A percentile compares a stretch with the other conserved stretches of the same genome.
phyloP scores from a whole-genome alignment of 2,329 filamentous ascomycete species.

The Aspergillus fischeri region DNA sequence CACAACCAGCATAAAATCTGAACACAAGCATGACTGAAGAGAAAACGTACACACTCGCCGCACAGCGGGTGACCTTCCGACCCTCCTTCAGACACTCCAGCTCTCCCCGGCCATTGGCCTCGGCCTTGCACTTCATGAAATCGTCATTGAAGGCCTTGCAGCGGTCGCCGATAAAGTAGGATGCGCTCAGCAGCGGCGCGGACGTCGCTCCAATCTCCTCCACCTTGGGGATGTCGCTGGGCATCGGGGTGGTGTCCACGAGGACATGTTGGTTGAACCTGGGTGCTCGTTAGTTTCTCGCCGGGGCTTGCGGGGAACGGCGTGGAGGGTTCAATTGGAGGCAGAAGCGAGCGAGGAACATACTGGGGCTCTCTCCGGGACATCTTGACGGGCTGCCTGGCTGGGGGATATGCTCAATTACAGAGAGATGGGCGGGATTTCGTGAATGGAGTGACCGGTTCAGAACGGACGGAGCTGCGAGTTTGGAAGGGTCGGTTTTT shows the following conservation, averaged over 20 bases:
- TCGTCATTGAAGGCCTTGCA: conserved; percentile 97
- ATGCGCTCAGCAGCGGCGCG: conserved; percentile 83
- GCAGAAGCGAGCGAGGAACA: conserved; percentile 1
- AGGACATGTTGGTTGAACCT: conserved; percentile 95
- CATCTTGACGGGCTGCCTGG: conserved; percentile 13
- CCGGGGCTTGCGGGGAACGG: conserved; percentile 6
- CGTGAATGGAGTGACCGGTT: conserved; percentile 16
- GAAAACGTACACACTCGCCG: conserved; percentile 80
- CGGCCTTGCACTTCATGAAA: conserved; percentile 99
- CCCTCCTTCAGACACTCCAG: conserved; percentile 95
- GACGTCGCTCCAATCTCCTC: conserved; percentile 91
- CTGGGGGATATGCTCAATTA: neutral
- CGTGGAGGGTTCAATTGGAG: conserved; percentile 16
- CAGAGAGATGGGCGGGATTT: neutral
- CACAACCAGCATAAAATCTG: neutral
- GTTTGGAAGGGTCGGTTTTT: conserved; percentile 31
- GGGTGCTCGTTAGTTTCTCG: conserved; percentile 20
- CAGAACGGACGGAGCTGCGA: conserved; percentile 22
- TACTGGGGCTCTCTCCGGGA: conserved; percentile 20
- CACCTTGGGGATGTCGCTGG: conserved; percentile 85
- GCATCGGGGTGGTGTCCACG: conserved; percentile 93
- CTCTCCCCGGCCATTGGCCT: conserved; percentile 86
- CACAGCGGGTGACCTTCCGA: conserved; percentile 92
- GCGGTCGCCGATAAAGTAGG: conserved; percentile 94
- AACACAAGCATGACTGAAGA: neutral